Percentiles rank a stretch among this genome's conserved stretches.
Evolutionary conservation across 2,329 filamentous ascomycete genomes (phyloP).

Genomic region (Fusarium torreyae): DNA sequence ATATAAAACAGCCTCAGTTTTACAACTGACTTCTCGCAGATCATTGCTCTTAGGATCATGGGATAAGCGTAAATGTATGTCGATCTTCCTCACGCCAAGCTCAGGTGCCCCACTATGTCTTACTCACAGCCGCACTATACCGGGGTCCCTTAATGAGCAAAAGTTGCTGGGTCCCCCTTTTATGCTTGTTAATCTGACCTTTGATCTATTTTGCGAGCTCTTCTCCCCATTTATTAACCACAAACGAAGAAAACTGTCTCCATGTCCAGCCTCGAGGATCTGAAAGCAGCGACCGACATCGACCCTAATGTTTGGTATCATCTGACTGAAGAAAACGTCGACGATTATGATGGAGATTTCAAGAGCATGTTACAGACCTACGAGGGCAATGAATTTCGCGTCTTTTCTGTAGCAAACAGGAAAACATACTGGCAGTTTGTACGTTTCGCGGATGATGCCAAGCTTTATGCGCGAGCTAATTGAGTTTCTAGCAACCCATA

Average conservation of each 20-base stretch:
- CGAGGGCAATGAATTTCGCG: constrained; percentile 38
- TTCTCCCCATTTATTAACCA: too few species aligned
- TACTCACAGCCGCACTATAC: too few species aligned
- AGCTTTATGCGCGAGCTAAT: background rate
- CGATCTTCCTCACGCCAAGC: too few species aligned
- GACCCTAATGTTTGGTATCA: constrained; percentile 55
- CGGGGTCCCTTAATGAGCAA: too few species aligned
- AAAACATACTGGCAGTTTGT: constrained; percentile 19
- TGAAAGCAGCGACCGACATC: constrained; percentile 41
- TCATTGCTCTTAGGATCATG: too few species aligned
- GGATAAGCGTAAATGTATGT: too few species aligned
- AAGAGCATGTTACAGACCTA: constrained; percentile 36
- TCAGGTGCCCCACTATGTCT: too few species aligned
- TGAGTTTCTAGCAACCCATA: constrained; percentile 46
- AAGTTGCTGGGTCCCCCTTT: too few species aligned
- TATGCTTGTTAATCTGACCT: too few species aligned
- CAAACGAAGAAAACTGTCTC: background rate
- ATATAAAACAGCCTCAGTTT: too few species aligned
- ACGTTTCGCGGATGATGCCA: background rate
- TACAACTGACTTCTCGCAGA: too few species aligned
- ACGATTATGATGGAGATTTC: constrained; percentile 48
- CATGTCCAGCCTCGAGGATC: constrained; percentile 6
- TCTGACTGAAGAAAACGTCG: constrained; percentile 53
- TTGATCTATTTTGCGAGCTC: too few species aligned
- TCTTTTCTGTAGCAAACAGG: constrained; percentile 29